Evolutionary conservation across 495 filamentous ascomycete species (phyloP).

Genomic region (Xylaria castorea): DNA sequence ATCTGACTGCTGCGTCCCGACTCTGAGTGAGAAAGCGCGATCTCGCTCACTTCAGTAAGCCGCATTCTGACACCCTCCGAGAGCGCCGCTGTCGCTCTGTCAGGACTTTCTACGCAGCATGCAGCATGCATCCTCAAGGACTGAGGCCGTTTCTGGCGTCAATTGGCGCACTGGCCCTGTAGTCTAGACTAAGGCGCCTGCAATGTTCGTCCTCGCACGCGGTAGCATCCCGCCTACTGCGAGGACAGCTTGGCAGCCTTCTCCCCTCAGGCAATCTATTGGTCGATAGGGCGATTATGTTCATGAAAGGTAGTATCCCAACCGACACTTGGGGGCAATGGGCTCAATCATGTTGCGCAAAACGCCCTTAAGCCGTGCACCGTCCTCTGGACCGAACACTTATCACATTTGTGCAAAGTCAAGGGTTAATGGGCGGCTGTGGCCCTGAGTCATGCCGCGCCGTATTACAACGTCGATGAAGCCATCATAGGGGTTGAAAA

Average conservation of each 20-base stretch:
- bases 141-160: conserved; percentile 3
- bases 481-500: not conserved
- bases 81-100: not conserved
- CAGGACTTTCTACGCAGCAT: not conserved
- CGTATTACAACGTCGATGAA: not conserved
- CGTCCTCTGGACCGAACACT: not conserved
- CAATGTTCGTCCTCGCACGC: conserved; percentile 5
- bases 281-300: conserved; percentile 8
- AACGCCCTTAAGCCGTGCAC: not conserved
- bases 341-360: not conserved
- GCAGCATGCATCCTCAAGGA: not conserved
- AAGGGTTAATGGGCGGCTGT: not conserved
- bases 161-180: conserved; percentile 14
- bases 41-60: conserved; percentile 5
- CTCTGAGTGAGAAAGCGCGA: not conserved
- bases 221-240: conserved; percentile 1
- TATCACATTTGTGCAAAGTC: not conserved
- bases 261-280: not conserved
- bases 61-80: conserved; percentile 8
- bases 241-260: conserved; percentile 11
- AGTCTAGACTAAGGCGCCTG: conserved; percentile 10
- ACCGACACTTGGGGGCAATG: not conserved
- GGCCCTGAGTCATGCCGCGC: not conserved
- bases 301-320: not conserved
- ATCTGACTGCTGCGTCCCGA: conserved; percentile 1